Percentiles rank a stretch among this genome's conserved stretches.
Conservation (phyloP, 352 stramenopile species). For the Phytopythium helicoides region DNA sequence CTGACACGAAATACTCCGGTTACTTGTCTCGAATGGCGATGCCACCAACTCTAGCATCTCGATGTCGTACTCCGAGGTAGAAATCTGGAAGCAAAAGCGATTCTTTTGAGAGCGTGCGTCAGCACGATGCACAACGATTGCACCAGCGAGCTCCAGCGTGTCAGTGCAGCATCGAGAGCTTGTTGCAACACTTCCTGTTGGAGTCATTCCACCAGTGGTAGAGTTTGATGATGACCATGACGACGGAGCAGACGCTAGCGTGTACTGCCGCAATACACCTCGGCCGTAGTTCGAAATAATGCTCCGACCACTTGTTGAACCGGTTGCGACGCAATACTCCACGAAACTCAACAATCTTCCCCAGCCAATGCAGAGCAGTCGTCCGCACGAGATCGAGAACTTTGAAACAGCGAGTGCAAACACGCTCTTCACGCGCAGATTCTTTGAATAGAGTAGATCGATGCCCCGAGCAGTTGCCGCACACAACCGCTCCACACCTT, state of each 20-base stretch:
- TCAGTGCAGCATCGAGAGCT: constrained; percentile 43
- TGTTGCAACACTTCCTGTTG: background rate
- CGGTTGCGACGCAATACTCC: constrained; percentile 68
- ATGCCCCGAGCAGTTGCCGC: constrained; percentile 67
- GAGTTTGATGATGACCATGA: background rate
- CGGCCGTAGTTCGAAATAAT: constrained; percentile 80
- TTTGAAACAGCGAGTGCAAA: constrained; percentile 69
- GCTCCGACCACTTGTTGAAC: constrained; percentile 77
- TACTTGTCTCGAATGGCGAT: constrained; percentile 3
- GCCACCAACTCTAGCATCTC: constrained; percentile 8
- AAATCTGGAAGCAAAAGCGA: constrained; percentile 81
- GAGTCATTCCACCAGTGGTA: background rate
- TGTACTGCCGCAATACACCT: constrained; percentile 77
- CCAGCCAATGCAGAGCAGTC: constrained; percentile 67
- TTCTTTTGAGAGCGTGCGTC: constrained; percentile 70
- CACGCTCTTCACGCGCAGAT: constrained; percentile 53
- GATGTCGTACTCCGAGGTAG: constrained; percentile 45
- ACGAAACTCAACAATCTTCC: constrained; percentile 62
- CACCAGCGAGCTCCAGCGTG: constrained; percentile 64
- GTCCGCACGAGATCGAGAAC: constrained; percentile 67
- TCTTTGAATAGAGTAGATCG: constrained; percentile 73
- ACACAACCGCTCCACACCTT: constrained; percentile 75
- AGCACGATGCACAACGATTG: constrained; percentile 78
- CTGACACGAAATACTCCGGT: background rate
- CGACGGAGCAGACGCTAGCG: constrained; percentile 34